Percentiles rank a stretch among this genome's conserved stretches.
phyloP scores from a whole-genome alignment of 2,329 filamentous ascomycete species.

The Colletotrichum falcatum region DNA sequence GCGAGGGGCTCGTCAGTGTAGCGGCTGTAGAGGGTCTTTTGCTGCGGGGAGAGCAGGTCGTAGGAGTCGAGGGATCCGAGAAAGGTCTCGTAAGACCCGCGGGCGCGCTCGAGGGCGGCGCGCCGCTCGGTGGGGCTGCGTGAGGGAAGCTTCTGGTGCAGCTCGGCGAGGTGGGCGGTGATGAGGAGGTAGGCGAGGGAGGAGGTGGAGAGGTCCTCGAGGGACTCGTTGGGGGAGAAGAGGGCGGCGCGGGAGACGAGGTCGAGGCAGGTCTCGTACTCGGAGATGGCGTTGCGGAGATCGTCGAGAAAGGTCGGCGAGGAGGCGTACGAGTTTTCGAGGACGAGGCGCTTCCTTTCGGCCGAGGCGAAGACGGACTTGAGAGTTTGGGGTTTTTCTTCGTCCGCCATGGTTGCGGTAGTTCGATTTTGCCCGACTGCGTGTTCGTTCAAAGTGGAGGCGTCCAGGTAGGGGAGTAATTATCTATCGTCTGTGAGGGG shows the following conservation, averaged over 20 bases:
- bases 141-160: slow-evolving; percentile 75
- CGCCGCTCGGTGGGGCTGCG: slow-evolving; percentile 68
- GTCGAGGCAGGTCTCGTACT: slow-evolving; percentile 79
- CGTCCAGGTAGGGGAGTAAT: neutral
- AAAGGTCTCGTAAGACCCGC: slow-evolving; percentile 81
- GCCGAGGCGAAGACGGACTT: slow-evolving; percentile 63
- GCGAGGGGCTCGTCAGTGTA: slow-evolving; percentile 78
- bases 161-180: slow-evolving; percentile 82
- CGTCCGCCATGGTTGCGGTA: slow-evolving; percentile 47
- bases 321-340: slow-evolving; percentile 74
- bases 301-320: slow-evolving; percentile 73
- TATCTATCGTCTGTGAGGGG: neutral
- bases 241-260: slow-evolving; percentile 79
- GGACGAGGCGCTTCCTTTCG: slow-evolving; percentile 61
- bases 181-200: slow-evolving; percentile 88
- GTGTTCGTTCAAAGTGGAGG: neutral
- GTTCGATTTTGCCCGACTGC: neutral
- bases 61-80: slow-evolving; percentile 84
- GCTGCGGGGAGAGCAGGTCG: slow-evolving; percentile 72
- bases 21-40: slow-evolving; percentile 77
- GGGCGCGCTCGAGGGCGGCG: slow-evolving; percentile 70
- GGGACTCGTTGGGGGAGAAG: slow-evolving; percentile 89
- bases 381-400: slow-evolving; percentile 62
- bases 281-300: slow-evolving; percentile 73
- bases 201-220: slow-evolving; percentile 88